These are phyloP conservation scores for Penicillium vulpinum DNA, from an alignment of 2,329 filamentous ascomycete species.

Conservation along the genomic window DNA sequence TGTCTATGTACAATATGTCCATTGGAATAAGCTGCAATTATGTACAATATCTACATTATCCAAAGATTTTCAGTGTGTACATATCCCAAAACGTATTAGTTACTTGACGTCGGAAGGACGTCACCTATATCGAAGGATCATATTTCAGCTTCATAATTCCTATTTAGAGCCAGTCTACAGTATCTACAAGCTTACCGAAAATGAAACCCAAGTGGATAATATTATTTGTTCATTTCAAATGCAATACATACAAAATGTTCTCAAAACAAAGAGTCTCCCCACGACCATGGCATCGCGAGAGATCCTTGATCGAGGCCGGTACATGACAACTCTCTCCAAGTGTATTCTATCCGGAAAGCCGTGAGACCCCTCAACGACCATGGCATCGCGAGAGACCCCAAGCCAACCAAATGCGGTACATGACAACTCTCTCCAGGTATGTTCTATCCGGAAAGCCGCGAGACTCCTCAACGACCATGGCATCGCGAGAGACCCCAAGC, in stretches of 20 bases:
- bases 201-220: too few relatives aligned
- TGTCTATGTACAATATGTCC: background rate
- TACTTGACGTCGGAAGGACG: too few relatives aligned
- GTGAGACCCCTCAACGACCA: slow-evolving; percentile 1
- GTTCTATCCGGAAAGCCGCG: background rate
- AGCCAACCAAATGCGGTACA: background rate
- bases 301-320: background rate
- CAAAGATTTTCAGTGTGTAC: too few relatives aligned
- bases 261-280: background rate
- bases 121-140: too few relatives aligned
- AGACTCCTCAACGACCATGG: slow-evolving; percentile 5
- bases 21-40: background rate
- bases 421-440: background rate
- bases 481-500: background rate
- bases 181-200: too few relatives aligned
- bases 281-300: background rate
- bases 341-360: background rate
- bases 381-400: background rate
- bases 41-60: background rate
- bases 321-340: background rate
- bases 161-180: too few relatives aligned
- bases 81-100: too few relatives aligned
- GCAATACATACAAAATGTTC: background rate
- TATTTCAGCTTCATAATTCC: too few relatives aligned
- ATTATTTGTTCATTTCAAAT: background rate